These are phyloP conservation scores for Lepiota venenata DNA, from an alignment of 768 basidiomycete genomes.

Conservation along the genomic window DNA sequence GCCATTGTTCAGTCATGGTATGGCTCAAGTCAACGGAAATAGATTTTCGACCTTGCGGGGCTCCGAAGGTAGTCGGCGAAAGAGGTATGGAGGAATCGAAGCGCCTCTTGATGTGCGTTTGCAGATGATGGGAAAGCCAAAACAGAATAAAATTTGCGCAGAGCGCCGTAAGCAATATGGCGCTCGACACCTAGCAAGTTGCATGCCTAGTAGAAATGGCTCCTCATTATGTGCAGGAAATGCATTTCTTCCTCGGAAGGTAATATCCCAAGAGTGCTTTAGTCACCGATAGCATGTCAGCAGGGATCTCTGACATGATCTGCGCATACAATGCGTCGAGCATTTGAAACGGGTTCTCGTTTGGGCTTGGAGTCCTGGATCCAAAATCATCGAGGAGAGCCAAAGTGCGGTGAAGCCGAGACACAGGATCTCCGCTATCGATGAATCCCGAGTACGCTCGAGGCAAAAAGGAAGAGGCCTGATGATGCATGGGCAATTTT, in stretches of 20 bases:
- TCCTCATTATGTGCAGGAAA: not conserved
- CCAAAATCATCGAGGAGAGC: not conserved
- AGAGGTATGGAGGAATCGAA: not conserved
- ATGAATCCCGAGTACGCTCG: not conserved
- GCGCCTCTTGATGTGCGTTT: not conserved
- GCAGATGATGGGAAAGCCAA: not conserved
- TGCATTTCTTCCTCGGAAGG: not conserved
- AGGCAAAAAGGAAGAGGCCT: constrained; percentile 1
- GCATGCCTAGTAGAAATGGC: not conserved
- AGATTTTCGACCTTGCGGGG: not conserved
- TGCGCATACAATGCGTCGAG: not conserved
- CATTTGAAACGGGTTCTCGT: not conserved
- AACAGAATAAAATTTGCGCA: not conserved
- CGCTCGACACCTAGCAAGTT: constrained; percentile 1
- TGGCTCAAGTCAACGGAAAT: not conserved
- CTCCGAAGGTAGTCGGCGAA: not conserved
- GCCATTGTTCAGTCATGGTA: not conserved
- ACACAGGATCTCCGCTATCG: not conserved
- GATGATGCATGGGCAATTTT: not conserved
- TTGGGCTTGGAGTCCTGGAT: not conserved
- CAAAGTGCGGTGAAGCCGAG: not conserved
- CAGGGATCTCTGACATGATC: not conserved
- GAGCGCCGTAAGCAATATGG: not conserved
- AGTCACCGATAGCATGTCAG: not conserved
- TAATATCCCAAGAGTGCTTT: not conserved